Evolutionary conservation across 495 filamentous ascomycete genomes (phyloP), one percentile per base, ranked within the genome.

Genomic region (Aspergillus indologenus): DNA sequence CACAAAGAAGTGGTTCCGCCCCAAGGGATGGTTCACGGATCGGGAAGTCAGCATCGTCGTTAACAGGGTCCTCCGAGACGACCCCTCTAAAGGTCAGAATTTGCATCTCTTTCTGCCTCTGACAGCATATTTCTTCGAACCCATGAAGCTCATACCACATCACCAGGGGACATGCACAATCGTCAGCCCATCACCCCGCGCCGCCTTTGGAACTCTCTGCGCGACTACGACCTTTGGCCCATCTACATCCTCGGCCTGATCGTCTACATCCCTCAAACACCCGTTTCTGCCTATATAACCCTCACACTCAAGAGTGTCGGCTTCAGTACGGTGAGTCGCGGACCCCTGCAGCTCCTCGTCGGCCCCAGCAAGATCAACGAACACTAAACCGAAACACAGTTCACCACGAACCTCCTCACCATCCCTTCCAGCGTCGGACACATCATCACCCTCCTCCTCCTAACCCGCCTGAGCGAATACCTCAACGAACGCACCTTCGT

Each of bases 61-160:
- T 42, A 87, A 87, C 63, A 77, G 85, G 0, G 71, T 87, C 17
- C 69, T 87, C 5, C 81, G 85, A 21, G 85, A 87, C 48, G 85
- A 87, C 61, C 84, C 85, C 17, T 78, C 75, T 53, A 88, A 87
- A 65, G 84, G 82, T 59, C 64, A 50, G 52, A 17, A 29, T 29
- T 0, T 15, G 1, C 31, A 7, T 18, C 15, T 24, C 24, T 24
- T 34, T 15, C 17, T 19, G 17, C 9, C 47, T 31, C 34, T 40
- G 5, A 9, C 34, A 8, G 12, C 34, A n/a, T 11, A 6, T 15
- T 40, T 14, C 34, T 40, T 14, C 12, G 12, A 14, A 9, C 2
- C 12, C 7, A 40, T 40, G 2, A 9, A 7, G 12, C 34, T 40
- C 15, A 42, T 3, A 4, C 9, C 3, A 11, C 1, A 6, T 40